Evolutionary conservation across 768 basidiomycete species (phyloP).

Genomic region (Trametes cinnabarina): DNA sequence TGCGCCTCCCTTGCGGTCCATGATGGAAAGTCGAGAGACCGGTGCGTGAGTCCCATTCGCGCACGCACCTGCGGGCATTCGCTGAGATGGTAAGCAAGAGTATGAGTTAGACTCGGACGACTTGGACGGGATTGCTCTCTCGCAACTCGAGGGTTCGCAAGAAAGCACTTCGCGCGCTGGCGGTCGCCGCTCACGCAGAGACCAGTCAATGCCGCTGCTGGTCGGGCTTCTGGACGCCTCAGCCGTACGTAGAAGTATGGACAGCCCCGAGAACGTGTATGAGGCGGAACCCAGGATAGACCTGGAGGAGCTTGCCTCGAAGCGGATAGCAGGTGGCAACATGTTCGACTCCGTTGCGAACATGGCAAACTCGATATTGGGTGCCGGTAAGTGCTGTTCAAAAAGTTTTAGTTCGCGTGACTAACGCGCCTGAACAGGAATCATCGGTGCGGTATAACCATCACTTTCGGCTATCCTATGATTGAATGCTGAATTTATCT

Average conservation of each 20-base stretch:
- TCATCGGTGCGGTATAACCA: slow-evolving; percentile 59
- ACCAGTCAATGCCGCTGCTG: slow-evolving; percentile 72
- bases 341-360: slow-evolving; percentile 81
- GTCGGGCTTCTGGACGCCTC: slow-evolving; percentile 74
- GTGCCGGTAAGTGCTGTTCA: slow-evolving; percentile 63
- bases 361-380: slow-evolving; percentile 96
- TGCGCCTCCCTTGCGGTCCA: slow-evolving; percentile 68
- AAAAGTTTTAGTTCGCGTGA: slow-evolving; percentile 3
- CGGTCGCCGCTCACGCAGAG: slow-evolving; percentile 36
- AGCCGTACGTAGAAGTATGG: slow-evolving; percentile 51
- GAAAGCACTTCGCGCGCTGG: slow-evolving; percentile 27
- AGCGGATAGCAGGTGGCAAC: slow-evolving; percentile 66
- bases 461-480: neutral
- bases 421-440: slow-evolving; percentile 42
- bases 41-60: slow-evolving; percentile 51
- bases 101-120: slow-evolving; percentile 86
- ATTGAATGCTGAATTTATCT: neutral
- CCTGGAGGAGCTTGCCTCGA: slow-evolving; percentile 70
- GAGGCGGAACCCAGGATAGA: slow-evolving; percentile 44
- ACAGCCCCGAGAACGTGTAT: slow-evolving; percentile 37
- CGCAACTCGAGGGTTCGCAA: slow-evolving; percentile 33
- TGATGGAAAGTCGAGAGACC: slow-evolving; percentile 72
- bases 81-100: slow-evolving; percentile 42
- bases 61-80: neutral
- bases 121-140: slow-evolving; percentile 50